phyloP scores from a whole-genome alignment of 768 basidiomycete species.

The Phylloporus sp. region DNA sequence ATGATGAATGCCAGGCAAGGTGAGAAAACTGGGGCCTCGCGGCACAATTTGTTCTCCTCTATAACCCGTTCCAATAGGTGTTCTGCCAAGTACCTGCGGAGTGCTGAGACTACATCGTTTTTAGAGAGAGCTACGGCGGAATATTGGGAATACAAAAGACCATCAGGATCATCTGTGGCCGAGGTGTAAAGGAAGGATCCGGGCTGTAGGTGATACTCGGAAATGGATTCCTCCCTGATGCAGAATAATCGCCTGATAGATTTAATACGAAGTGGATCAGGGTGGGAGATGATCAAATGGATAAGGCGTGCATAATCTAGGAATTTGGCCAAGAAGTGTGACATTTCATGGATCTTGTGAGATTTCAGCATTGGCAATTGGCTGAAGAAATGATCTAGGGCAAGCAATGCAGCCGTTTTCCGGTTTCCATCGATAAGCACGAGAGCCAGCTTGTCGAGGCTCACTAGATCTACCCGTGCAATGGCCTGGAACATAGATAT shows the following conservation, averaged over 20 bases:
- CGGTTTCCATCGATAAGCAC: conserved; percentile 21
- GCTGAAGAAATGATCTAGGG: conserved; percentile 7
- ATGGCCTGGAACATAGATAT: conserved; percentile 35
- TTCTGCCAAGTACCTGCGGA: conserved; percentile 24
- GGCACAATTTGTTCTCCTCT: conserved; percentile 34
- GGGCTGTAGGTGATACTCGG: conserved; percentile 6
- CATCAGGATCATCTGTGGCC: background rate
- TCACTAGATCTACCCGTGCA: conserved; percentile 11
- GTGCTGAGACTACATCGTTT: conserved; percentile 14
- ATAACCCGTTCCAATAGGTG: conserved; percentile 29
- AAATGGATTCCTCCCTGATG: conserved; percentile 7
- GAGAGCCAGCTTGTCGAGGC: conserved; percentile 32
- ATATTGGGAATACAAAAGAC: background rate
- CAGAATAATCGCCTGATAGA: conserved; percentile 29
- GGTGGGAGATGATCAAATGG: background rate
- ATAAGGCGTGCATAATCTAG: conserved; percentile 7
- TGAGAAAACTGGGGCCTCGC: conserved; percentile 29
- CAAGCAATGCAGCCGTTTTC: conserved; percentile 5
- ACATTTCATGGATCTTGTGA: conserved; percentile 17
- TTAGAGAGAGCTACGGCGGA: conserved; percentile 18
- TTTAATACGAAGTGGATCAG: conserved; percentile 4
- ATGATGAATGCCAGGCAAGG: conserved; percentile 38
- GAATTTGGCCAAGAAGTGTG: conserved; percentile 5
- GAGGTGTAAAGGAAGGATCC: conserved; percentile 9
- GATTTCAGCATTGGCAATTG: conserved; percentile 16